Evolutionary conservation across 225 moss, liverwort and hornwort genomes (phyloP), one percentile per base, ranked within the genome.

Genomic region (Bryum argenteum): DNA sequence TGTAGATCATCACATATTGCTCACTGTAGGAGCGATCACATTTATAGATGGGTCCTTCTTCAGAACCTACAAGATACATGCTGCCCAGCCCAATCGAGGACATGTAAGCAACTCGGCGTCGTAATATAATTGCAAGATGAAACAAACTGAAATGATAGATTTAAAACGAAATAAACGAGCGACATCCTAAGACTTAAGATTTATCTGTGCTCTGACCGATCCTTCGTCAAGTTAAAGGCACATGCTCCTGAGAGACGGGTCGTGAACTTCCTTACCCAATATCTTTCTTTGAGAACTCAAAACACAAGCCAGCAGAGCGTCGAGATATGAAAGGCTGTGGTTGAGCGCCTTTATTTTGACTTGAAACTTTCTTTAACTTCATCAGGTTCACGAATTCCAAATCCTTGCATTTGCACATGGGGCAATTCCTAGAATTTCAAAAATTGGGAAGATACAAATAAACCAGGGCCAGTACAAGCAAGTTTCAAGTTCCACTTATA

Each of bases 21-120:
- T 97, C 97, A 85, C 84, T 94, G 51, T 92, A 89, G 20, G 97
- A 97, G 65, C 94, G 88, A 67, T 94, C 89, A 81, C 97, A 97
- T 77, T 97, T 97, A 73, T 97, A 90, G 55, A 97, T 90, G 54
- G 82, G 83, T 56, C 94, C 94, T 89, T 97, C 97, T 66, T 97
- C 93, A 57, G 93, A 90, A 61, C 97, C 97, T 41, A 97, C 94
- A 74, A 97, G 76, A 73, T 97, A 97, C 19, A 89, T 85, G n/a
- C 97, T 97, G 81, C 40, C 62, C 54, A 64, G 13, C 15, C 74
- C 55, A 63, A 78, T 42, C 37, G 17, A 33, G 33, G 33, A 58
- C 45, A 73, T 60, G 69, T 59, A 51, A 64, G 54, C 12, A 52
- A 51, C 6, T 73, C 26, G 12, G 18, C 11, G 20, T 40, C 13